Evolutionary conservation across 2,329 filamentous ascomycete genomes (phyloP), one percentile per base, ranked within the genome.

Genomic region (Samsoniella hepiali): DNA sequence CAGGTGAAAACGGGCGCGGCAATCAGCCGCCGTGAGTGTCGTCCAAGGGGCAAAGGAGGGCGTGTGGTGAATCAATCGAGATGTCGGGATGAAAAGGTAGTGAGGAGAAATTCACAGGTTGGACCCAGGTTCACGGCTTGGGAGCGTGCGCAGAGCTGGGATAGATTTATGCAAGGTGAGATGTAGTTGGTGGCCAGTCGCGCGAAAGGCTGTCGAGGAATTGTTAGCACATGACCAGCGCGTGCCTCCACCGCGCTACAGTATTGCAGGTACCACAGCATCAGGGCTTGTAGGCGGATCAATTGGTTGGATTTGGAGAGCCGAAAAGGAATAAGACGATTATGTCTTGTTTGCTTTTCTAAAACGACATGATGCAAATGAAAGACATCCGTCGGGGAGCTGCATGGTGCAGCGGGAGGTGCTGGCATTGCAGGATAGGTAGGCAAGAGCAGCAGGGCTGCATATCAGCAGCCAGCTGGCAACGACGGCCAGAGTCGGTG

Each of bases 151-250:
- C n/a, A 1, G 29, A 53, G n/a, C 27, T 36, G 32, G 38, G 31
- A 45, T 61, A 6, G 50, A 45, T 56, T 31, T 38, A 38, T 51
- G 38, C 32, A 38, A 45, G 42, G 50, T 56, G 50, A 36, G 50
- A 36, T 40, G 40, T 15, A 9, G 40, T 62, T 56, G 59, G n/a
- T 47, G 59, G 42, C 54, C 32, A 3, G 34, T 31, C 34, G 36
- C 53, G 40, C 27, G 55, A 58, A 11, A 22, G n/a, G 15, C n/a
- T 47, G 47, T 40, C n/a, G 36, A n/a, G 45, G 57, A 57, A 63
- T 63, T 63, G 60, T 63, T 63, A 63, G 53, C 45, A 50, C 51
- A 63, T 49, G 53, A 63, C 60, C 34, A 17, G 3, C 17, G 44
- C 7, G 3, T 34, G 17, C 60, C 42, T 56, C 34, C 15, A 54